Base-by-base conservation (phyloP, 2,329 filamentous ascomycete genomes). In the Colletotrichum spinosum region DNA sequence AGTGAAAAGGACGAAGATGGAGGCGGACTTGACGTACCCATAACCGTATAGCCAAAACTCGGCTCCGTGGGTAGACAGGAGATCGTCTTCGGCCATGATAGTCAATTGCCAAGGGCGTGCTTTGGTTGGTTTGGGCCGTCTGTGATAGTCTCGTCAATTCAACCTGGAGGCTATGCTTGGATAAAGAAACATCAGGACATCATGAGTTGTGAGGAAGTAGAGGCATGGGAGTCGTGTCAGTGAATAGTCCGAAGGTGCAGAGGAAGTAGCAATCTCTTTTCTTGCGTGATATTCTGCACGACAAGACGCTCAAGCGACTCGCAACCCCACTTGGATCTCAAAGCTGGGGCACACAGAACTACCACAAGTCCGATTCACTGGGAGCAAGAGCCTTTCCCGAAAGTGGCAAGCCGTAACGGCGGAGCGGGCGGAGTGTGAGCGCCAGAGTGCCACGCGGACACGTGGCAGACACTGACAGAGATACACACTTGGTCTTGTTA, bases 31-130 rank as follows among this genome's bases (percentile, higher is more conserved):
- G 49, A 81, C 84, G 70, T 83, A 97, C 95, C 95, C 96, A 75
- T 98, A 99, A 68, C 96, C 96, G 78, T 97, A 98, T 50, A 99
- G 84, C 96, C 96, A 99, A 73, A 98, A 94, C 75, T 97, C 92
- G 41, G 86, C 82, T 69, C 71, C 71, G 73, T 74, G 74, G 72
- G 71, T 70, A 49, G 73, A 66, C 51, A 76, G 62, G 8, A 71
- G 69, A 34, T 74, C 71, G 56, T 74, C 72, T 58, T 76, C 72
- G 56, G 76, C 79, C 81, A 87, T 77, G 74, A 25, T 17, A 15
- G 13, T 8, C n/a, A 17, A 15, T 9, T 25, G 25, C 25, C n/a
- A 25, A 25, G 42, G 10, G 8, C 15, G 10, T 17, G n/a, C 15
- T 46, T 17, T 10, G 44, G 8, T 8, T 11, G 15, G 17, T 25